These are phyloP conservation scores for Xanthoconium purpureum DNA, from an alignment of 768 basidiomycete genomes.

Conservation along the genomic window DNA sequence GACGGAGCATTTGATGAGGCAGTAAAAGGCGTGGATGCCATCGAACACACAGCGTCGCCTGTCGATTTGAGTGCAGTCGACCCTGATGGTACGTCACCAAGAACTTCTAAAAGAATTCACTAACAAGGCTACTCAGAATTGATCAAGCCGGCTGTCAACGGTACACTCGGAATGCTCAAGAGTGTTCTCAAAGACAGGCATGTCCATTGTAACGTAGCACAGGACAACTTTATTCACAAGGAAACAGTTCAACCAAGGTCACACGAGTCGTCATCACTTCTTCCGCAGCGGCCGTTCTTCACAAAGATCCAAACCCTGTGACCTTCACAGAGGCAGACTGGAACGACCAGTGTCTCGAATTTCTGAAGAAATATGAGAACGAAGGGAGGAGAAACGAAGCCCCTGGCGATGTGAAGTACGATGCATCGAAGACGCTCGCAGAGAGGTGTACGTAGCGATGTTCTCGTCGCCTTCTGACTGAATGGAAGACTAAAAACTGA, in stretches of 20 bases:
- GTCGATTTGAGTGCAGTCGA: constrained; percentile 47
- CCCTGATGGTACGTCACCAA: constrained; percentile 32
- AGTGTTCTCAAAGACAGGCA: constrained; percentile 56
- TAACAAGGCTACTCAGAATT: no score
- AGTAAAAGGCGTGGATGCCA: constrained; percentile 70
- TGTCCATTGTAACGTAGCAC: no score
- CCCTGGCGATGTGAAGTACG: constrained; percentile 40
- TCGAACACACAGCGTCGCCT: constrained; percentile 70
- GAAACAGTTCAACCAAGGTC: constrained; percentile 40
- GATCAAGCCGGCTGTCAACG: constrained; percentile 70
- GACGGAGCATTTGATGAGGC: constrained; percentile 75
- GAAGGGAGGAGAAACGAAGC: constrained; percentile 45
- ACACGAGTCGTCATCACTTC: constrained; percentile 71
- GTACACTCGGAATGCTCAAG: constrained; percentile 61
- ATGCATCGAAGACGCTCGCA: constrained; percentile 63
- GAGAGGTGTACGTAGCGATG: constrained; percentile 48
- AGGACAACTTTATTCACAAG: no score
- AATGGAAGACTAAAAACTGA: not conserved
- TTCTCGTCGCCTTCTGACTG: not conserved
- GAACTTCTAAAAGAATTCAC: no score
- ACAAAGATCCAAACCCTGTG: constrained; percentile 18
- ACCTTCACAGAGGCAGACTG: constrained; percentile 54
- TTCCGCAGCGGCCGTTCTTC: constrained; percentile 50
- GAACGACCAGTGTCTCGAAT: constrained; percentile 46
- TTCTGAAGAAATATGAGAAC: constrained; percentile 43